Evolutionary conservation across 805 yeast species (phyloP).

Genomic region (Saturnispora diversa): DNA sequence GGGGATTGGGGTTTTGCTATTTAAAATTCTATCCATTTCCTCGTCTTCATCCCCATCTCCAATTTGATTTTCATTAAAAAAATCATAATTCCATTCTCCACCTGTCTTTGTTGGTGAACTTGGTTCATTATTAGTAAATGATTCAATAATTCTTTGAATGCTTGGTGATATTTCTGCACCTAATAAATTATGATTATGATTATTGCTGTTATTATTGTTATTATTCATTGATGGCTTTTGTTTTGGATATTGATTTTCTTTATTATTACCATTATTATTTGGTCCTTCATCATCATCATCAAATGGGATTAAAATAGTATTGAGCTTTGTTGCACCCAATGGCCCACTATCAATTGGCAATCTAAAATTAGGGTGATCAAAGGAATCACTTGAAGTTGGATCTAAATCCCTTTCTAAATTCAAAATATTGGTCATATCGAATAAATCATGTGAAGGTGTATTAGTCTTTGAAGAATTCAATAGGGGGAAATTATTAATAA

Average conservation of each 20-base stretch:
- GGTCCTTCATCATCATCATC: conserved; percentile 39
- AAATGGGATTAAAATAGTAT: conserved; percentile 46
- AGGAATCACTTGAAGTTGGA: background rate
- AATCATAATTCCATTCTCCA: conserved; percentile 26
- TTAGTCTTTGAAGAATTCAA: conserved; percentile 2
- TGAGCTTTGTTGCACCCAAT: conserved; percentile 42
- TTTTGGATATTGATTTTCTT: conserved; percentile 20
- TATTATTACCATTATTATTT: too few species aligned
- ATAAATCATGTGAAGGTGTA: conserved; percentile 5
- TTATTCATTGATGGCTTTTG: conserved; percentile 3
- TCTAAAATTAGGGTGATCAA: conserved; percentile 4
- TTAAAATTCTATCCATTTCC: conserved; percentile 22
- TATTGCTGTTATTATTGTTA: conserved; percentile 4
- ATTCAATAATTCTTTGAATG: conserved; percentile 28
- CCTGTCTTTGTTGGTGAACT: conserved; percentile 25
- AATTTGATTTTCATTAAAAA: conserved; percentile 16
- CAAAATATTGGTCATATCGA: conserved; percentile 9
- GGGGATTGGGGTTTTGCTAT: background rate
- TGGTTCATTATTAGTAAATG: conserved; percentile 23
- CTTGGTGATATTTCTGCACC: conserved; percentile 30
- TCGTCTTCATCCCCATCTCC: conserved; percentile 21
- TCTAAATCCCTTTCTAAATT: conserved; percentile 6
- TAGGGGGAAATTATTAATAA: conserved; percentile 9
- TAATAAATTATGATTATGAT: conserved; percentile 15
- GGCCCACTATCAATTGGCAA: conserved; percentile 30